Conservation (phyloP, 257 asterid genomes). For the Sherardia arvensis region DNA sequence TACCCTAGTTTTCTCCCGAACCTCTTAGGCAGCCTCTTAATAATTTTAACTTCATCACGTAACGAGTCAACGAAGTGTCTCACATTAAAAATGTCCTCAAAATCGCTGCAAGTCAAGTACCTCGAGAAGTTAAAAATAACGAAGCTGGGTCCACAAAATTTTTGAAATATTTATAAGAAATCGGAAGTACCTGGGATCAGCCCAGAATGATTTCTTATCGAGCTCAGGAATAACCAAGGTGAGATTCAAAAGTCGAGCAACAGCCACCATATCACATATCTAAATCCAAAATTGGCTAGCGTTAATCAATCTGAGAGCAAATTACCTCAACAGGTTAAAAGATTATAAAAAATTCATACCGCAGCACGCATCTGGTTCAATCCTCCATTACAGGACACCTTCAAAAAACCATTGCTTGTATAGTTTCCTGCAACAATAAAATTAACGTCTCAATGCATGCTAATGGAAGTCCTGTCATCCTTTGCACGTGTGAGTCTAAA, state of each 20-base stretch:
- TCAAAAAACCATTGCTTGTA: constrained; percentile 77
- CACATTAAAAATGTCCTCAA: constrained; percentile 82
- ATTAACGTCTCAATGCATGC: neutral
- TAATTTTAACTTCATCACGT: constrained; percentile 76
- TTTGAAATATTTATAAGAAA: constrained; percentile 9
- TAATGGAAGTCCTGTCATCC: neutral
- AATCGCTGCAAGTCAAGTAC: constrained; percentile 40
- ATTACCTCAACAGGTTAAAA: neutral
- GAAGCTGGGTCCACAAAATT: neutral
- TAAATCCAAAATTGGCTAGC: constrained; percentile 24
- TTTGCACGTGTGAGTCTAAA: neutral
- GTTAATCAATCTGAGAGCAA: constrained; percentile 15
- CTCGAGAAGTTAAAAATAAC: constrained; percentile 3
- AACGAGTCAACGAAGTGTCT: constrained; percentile 76
- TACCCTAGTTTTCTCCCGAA: constrained; percentile 47
- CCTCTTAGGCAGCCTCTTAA: constrained; percentile 75
- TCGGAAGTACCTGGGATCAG: constrained; percentile 78
- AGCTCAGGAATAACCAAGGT: constrained; percentile 92
- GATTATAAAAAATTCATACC: constrained; percentile 30
- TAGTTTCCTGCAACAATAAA: constrained; percentile 48
- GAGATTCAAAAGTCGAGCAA: constrained; percentile 88
- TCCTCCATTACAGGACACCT: constrained; percentile 89
- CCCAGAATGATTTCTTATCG: constrained; percentile 95
- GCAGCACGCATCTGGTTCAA: constrained; percentile 98
- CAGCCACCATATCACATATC: constrained; percentile 96